Evolutionary conservation across 208 protist genomes (phyloP), one percentile per base, ranked within the genome.

Genomic region (Acanthamoeba triangularis): DNA sequence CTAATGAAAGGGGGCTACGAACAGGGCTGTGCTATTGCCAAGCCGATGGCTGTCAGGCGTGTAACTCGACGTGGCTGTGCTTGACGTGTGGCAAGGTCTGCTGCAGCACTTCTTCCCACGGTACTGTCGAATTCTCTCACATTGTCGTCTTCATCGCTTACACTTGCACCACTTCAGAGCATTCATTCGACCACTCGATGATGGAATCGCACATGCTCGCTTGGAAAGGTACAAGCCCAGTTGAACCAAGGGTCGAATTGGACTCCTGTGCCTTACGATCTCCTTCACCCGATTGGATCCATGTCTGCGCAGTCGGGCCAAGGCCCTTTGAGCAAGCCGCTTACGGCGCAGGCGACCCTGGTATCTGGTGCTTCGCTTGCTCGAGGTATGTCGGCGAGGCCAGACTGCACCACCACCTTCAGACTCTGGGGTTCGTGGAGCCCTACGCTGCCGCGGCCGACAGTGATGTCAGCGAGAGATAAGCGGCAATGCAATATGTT

Each of bases 21-120:
- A 54, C 37, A 82, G 72, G 72, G 37, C 72, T 82, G 35, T 49
- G 72, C 72, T 82, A 49, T 49, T 82, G 72, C 72, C 72, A 82
- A 23, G 37, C 72, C 37, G 37, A 47, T 3, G 33, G 72, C 3
- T 82, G 72, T 25, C 72, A 82, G 18, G n/a, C 72, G 33, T 49
- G 28, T 13, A 82, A 25, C 37, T 37, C 37, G 1, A 82, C 72
- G 7, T 82, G 72, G 72, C 23, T 82, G 35, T 82, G 72, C 72
- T n/a, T 82, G 72, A 82, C 72, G 1, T 82, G 72, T 23, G 28
- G 33, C 28, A 35, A 47, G 72, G 72, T 82, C 7, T 49, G 72
- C 37, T 82, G 72, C 37, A 82, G 33, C 33, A 82, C 35, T 49
- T 25, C 72, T 8, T 35, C 72, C 7, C 20, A 37, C 8, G 72